Evolutionary conservation across 768 basidiomycete genomes (phyloP).

Genomic region (Panaeolus cyanescens): DNA sequence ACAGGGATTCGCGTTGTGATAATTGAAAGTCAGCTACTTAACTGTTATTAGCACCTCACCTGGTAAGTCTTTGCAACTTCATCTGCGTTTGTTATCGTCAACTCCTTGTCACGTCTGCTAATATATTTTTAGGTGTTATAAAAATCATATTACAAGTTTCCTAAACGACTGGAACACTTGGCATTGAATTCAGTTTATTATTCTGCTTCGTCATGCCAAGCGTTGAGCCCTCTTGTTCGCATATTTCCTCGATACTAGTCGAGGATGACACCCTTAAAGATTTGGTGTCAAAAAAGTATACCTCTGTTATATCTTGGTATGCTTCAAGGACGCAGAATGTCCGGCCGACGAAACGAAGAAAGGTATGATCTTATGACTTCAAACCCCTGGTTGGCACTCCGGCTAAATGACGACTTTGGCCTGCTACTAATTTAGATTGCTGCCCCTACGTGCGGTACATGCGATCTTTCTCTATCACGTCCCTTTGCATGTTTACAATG

Average conservation of each 20-base stretch:
- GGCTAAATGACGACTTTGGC: background rate
- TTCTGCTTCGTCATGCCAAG: constrained; percentile 10
- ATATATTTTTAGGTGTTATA: too few species aligned
- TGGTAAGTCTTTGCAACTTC: background rate
- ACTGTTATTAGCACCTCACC: background rate
- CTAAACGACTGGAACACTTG: background rate
- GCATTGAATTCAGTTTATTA: background rate
- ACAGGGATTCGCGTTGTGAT: constrained; percentile 1
- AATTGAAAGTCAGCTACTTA: background rate
- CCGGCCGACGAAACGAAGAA: constrained; percentile 61
- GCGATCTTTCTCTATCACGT: constrained; percentile 53
- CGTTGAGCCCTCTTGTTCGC: constrained; percentile 33
- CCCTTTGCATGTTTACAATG: constrained; percentile 80
- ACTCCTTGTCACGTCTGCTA: background rate
- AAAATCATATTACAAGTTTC: too few species aligned
- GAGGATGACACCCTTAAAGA: constrained; percentile 27
- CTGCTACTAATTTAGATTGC: constrained; percentile 35
- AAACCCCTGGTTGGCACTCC: background rate
- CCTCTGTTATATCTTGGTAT: constrained; percentile 57
- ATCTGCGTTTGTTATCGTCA: background rate
- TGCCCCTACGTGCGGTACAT: constrained; percentile 65
- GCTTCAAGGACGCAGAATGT: constrained; percentile 44
- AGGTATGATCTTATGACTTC: constrained; percentile 45
- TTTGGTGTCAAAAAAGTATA: constrained; percentile 50
- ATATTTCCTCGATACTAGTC: constrained; percentile 37